phyloP scores from a whole-genome alignment of 306 rosid species.

The Rubus idaeus region DNA sequence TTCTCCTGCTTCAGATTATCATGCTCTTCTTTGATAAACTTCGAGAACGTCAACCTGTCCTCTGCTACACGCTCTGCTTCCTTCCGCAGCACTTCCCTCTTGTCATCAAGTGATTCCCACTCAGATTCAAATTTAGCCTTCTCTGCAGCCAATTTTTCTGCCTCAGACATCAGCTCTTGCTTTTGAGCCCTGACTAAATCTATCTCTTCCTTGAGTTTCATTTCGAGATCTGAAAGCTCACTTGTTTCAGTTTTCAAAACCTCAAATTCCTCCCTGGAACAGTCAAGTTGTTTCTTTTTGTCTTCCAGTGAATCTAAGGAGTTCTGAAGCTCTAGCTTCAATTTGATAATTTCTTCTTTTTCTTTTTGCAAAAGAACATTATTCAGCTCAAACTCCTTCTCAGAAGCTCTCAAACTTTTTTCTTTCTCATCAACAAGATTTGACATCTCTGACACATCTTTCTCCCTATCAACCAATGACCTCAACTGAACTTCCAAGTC shows the following conservation, averaged over 20 bases:
- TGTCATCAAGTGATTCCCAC: conserved; percentile 95
- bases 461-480: conserved; percentile 65
- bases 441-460: conserved; percentile 62
- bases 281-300: conserved; percentile 55
- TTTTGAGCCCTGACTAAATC: conserved; percentile 80
- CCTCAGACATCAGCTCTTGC: conserved; percentile 69
- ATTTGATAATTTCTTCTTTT: conserved; percentile 57
- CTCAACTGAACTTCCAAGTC: conserved; percentile 68
- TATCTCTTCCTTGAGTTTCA: conserved; percentile 88
- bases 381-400: conserved; percentile 62
- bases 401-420: conserved; percentile 43
- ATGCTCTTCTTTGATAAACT: conserved; percentile 69
- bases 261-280: conserved; percentile 61
- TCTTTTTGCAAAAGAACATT: conserved; percentile 63
- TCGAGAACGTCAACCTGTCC: conserved; percentile 67
- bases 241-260: conserved; percentile 72
- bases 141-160: conserved; percentile 70
- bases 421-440: conserved; percentile 61
- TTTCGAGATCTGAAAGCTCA: conserved; percentile 71
- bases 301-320: conserved; percentile 62
- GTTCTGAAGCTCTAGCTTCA: conserved; percentile 59
- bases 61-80: conserved; percentile 66
- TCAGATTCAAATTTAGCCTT: conserved; percentile 91
- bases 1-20: conserved; percentile 67
- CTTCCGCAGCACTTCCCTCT: conserved; percentile 65